A percentile compares a stretch with the other conserved stretches of the same genome.
phyloP scores from a whole-genome alignment of 1,284 basidiomycete species.

The Heterobasidion parviporum region DNA sequence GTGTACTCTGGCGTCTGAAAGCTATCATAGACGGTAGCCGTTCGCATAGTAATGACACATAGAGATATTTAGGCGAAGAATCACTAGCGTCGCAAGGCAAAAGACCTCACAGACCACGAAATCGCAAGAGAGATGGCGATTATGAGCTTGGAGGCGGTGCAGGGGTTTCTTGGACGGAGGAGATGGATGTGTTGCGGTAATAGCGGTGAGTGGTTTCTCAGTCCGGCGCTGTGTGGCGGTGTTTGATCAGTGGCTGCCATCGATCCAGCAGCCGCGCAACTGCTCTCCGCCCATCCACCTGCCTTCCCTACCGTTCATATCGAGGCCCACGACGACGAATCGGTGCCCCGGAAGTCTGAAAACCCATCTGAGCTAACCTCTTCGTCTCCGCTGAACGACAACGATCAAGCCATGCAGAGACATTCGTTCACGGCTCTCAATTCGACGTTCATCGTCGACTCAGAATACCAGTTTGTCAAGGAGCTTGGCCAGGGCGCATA shows the following conservation, averaged over 20 bases:
- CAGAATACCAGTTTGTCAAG: slow-evolving; percentile 90
- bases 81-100: too few species aligned
- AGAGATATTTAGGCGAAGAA: not conserved
- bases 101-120: too few species aligned
- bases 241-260: not conserved
- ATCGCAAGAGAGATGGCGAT: slow-evolving; percentile 2
- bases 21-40: too few species aligned
- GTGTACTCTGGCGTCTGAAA: too few species aligned
- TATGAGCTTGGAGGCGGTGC: not conserved
- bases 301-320: not conserved
- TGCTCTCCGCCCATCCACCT: slow-evolving; percentile 1
- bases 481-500: slow-evolving; percentile 94
- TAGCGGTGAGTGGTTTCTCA: too few species aligned
- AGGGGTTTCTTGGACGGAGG: not conserved
- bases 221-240: not conserved
- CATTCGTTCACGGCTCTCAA: slow-evolving; percentile 76
- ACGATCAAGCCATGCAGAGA: slow-evolving; percentile 35
- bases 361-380: not conserved
- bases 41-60: too few species aligned
- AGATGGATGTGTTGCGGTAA: not conserved
- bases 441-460: slow-evolving; percentile 81
- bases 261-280: not conserved
- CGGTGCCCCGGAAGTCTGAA: not conserved
- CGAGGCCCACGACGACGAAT: not conserved
- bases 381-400: not conserved